Evolutionary conservation across 768 basidiomycete genomes (phyloP).

Genomic region (Leccinum longicurvipes): DNA sequence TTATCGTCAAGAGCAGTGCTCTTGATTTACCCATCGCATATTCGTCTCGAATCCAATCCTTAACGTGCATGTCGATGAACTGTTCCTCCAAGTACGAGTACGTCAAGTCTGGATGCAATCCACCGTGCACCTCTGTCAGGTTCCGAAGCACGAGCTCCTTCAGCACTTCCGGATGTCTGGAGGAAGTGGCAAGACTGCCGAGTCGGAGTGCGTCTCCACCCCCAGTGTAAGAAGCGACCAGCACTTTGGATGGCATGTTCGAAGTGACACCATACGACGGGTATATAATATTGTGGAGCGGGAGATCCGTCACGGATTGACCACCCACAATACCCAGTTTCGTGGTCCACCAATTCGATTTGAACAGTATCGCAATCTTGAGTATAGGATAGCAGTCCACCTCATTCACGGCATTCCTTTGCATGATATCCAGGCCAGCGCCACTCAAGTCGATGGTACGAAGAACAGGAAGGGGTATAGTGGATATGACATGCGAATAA

Average conservation of each 20-base stretch:
- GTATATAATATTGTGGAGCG: conserved; percentile 3
- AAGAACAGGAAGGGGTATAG: conserved; percentile 2
- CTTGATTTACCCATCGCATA: no score
- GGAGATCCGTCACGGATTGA: conserved; percentile 9
- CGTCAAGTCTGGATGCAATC: not conserved
- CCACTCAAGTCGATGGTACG: no score
- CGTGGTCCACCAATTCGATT: no score
- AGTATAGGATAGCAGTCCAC: not conserved
- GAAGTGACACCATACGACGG: conserved; percentile 5
- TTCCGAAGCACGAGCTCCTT: conserved; percentile 6
- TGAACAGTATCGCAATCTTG: conserved; percentile 11
- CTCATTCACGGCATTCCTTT: conserved; percentile 8
- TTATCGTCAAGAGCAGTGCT: not conserved
- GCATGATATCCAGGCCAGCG: conserved; percentile 3
- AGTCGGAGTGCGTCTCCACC: not conserved
- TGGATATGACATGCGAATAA: conserved; percentile 10
- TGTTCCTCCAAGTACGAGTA: not conserved
- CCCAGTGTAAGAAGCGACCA: not conserved
- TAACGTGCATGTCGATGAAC: conserved; percentile 19
- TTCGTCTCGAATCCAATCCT: conserved; percentile 34
- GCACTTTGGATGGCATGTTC: conserved; percentile 3
- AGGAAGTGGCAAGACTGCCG: not conserved
- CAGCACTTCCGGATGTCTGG: not conserved
- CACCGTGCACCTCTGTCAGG: no score
- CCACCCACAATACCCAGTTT: no score